These are phyloP conservation scores for Ceratocystis smalleyi DNA, from an alignment of 2,329 filamentous ascomycete species.

Conservation along the genomic window DNA sequence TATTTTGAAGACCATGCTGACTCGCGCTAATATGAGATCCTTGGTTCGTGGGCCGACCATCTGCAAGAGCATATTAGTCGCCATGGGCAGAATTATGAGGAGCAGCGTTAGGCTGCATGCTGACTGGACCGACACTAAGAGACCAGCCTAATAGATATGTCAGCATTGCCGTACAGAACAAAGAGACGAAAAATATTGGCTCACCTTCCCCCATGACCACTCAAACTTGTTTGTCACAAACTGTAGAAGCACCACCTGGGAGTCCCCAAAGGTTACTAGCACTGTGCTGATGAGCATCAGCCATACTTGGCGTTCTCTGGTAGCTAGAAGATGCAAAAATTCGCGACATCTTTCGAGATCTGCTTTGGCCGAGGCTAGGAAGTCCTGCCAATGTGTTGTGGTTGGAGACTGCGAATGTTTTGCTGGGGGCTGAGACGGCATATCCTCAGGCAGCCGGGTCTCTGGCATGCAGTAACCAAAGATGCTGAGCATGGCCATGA, in stretches of 20 bases:
- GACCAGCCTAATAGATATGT: conserved; percentile 1
- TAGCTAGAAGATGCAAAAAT: conserved; percentile 13
- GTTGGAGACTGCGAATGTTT: not conserved
- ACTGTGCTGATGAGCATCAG: conserved; percentile 15
- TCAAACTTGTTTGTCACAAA: conserved; percentile 21
- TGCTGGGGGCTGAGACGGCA: not conserved
- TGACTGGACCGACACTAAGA: conserved; percentile 14
- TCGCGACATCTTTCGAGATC: conserved; percentile 9
- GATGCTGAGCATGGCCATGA: conserved; percentile 10
- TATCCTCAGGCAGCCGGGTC: conserved; percentile 11
- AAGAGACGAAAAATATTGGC: not conserved
- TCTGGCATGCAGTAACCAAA: conserved; percentile 17
- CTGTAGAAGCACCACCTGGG: conserved; percentile 19
- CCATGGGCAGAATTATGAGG: conserved; percentile 8
- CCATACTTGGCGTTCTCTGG: conserved; percentile 9
- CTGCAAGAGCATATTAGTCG: conserved; percentile 5
- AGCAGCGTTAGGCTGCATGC: conserved; percentile 14
- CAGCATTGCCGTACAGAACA: not conserved
- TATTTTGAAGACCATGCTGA: conserved; percentile 18
- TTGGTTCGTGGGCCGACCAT: conserved; percentile 11
- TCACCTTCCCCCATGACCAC: conserved; percentile 18
- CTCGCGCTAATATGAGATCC: conserved; percentile 17
- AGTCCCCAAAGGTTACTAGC: conserved; percentile 14
- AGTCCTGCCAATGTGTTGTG: conserved; percentile 9
- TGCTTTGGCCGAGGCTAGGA: conserved; percentile 9